Conservation (phyloP, 306 rosid species). For the Myrica gale region DNA sequence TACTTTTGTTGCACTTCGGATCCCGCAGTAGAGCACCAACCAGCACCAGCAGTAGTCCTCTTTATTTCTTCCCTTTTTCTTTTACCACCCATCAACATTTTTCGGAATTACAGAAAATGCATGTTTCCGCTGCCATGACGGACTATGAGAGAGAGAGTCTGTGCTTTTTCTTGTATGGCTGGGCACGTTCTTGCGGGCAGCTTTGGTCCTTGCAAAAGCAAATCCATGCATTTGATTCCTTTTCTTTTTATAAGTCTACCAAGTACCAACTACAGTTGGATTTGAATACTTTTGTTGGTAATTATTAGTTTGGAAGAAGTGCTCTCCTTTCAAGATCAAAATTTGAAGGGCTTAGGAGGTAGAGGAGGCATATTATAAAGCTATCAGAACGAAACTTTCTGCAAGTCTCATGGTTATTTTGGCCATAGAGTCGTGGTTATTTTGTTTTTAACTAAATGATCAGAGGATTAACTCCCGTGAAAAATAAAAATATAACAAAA, state of each 20-base stretch:
- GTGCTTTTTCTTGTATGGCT: slow-evolving; percentile 32
- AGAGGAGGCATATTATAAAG: neutral
- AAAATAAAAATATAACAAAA: too few relatives aligned
- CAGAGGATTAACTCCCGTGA: slow-evolving; percentile 16
- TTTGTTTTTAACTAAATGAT: slow-evolving; percentile 12
- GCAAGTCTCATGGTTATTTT: slow-evolving; percentile 46
- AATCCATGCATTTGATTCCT: slow-evolving; percentile 39
- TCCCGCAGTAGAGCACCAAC: slow-evolving; percentile 13
- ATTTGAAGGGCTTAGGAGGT: slow-evolving; percentile 17
- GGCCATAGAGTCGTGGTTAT: slow-evolving; percentile 26
- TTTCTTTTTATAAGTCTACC: slow-evolving; percentile 26
- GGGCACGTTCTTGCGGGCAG: slow-evolving; percentile 42
- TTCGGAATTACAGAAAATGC: slow-evolving; percentile 36
- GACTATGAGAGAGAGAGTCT: slow-evolving; percentile 25
- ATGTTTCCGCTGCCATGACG: slow-evolving; percentile 40
- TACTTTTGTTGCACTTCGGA: slow-evolving; percentile 26
- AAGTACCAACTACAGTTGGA: slow-evolving; percentile 25
- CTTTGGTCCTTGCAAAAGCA: slow-evolving; percentile 63
- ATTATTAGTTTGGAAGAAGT: slow-evolving; percentile 31
- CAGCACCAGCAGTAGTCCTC: slow-evolving; percentile 26
- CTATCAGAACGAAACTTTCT: slow-evolving; percentile 17
- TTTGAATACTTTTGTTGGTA: slow-evolving; percentile 32
- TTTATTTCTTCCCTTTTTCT: slow-evolving; percentile 35
- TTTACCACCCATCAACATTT: slow-evolving; percentile 41
- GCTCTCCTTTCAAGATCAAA: slow-evolving; percentile 4